Percentiles rank a stretch among this genome's conserved stretches.
phyloP scores from a whole-genome alignment of 1,139 yeast species.

The Magnusiomyces tetraspermus region DNA sequence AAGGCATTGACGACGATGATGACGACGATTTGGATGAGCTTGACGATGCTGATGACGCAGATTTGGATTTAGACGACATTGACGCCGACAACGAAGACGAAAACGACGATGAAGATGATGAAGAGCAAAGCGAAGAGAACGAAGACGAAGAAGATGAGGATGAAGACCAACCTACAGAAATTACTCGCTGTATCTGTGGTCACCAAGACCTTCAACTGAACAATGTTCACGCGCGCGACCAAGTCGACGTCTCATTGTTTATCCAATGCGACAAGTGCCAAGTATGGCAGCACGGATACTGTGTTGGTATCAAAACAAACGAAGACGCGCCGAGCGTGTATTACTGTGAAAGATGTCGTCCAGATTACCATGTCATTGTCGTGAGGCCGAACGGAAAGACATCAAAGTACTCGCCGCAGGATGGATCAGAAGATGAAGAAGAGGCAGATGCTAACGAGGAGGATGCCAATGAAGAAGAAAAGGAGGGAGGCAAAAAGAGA shows the following conservation, averaged over 20 bases:
- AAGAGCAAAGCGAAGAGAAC: constrained; percentile 13
- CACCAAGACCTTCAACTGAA: constrained; percentile 51
- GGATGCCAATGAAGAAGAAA: constrained; percentile 22
- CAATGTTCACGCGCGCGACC: constrained; percentile 38
- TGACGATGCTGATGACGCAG: constrained; percentile 7
- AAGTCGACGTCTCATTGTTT: constrained; percentile 66
- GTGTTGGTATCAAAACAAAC: constrained; percentile 72
- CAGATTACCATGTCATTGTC: constrained; percentile 59
- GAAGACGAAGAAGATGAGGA: constrained; percentile 15
- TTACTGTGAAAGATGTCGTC: constrained; percentile 86
- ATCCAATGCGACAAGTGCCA: constrained; percentile 88
- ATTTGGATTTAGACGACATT: neutral
- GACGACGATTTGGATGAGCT: constrained; percentile 10
- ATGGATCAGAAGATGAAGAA: constrained; percentile 20
- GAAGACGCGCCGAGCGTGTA: constrained; percentile 82
- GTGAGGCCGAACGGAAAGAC: constrained; percentile 41
- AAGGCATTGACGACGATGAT: neutral
- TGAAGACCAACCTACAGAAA: constrained; percentile 49
- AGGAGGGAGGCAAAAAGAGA: neutral
- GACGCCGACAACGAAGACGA: neutral
- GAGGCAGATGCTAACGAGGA: constrained; percentile 25
- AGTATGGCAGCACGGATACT: constrained; percentile 96
- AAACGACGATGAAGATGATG: constrained; percentile 13
- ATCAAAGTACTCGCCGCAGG: constrained; percentile 38
- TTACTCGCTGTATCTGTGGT: constrained; percentile 86